Evolutionary conservation across 2,329 filamentous ascomycete species (phyloP).

Genomic region (Hypoxylon sp.): DNA sequence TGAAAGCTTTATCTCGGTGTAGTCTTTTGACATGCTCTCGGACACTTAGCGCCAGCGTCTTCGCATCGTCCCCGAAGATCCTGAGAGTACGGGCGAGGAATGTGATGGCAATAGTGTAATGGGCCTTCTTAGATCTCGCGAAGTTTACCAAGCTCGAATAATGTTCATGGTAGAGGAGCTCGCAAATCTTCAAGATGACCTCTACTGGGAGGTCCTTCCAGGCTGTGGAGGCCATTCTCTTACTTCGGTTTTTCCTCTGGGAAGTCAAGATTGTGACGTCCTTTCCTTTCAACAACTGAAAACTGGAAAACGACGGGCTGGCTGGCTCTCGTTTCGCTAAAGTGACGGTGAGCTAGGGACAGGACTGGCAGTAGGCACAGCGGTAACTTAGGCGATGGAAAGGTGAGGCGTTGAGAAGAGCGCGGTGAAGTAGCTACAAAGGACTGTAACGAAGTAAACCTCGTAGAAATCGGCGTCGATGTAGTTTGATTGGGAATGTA

Average conservation of each 20-base stretch:
- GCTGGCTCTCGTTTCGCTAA: background rate
- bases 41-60: background rate
- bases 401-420: background rate
- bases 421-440: background rate
- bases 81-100: conserved; percentile 25
- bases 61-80: conserved; percentile 7
- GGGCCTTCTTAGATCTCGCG: conserved; percentile 4
- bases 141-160: conserved; percentile 11
- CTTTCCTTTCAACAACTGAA: background rate
- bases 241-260: background rate
- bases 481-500: no score
- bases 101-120: background rate
- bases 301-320: background rate
- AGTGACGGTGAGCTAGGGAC: background rate
- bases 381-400: no score
- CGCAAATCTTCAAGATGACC: background rate
- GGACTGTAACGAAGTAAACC: background rate
- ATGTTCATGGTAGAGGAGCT: conserved; percentile 7
- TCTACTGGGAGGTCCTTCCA: conserved; percentile 5
- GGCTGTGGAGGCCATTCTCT: background rate
- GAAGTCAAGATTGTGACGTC: background rate
- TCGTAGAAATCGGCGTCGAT: background rate
- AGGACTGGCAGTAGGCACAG: background rate
- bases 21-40: background rate
- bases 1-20: conserved; percentile 1